Evolutionary conservation across 768 basidiomycete genomes (phyloP).

Genomic region (Phaffia australis): DNA sequence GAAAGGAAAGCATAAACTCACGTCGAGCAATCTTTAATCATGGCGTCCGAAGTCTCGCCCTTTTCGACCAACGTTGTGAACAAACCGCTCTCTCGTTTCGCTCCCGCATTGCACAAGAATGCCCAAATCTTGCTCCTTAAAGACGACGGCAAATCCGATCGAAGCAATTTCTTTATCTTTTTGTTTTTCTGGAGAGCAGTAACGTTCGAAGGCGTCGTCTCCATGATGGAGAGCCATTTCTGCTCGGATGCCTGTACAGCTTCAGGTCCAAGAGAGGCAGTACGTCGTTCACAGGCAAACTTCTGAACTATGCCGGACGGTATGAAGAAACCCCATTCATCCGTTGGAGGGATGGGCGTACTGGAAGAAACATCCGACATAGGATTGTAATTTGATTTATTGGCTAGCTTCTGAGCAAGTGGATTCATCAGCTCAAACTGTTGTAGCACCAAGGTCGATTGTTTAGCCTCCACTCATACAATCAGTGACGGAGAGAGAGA

Average conservation of each 20-base stretch:
- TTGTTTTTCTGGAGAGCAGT: conserved; percentile 18
- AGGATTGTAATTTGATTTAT: background rate
- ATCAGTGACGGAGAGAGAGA: background rate
- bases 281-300: no score
- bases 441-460: background rate
- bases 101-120: background rate
- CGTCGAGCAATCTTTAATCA: conserved; percentile 9
- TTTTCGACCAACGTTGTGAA: conserved; percentile 13
- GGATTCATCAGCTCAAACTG: conserved; percentile 20
- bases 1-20: background rate
- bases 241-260: no score
- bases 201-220: no score
- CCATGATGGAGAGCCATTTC: no score
- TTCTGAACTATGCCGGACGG: no score
- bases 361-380: no score
- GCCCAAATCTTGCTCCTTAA: conserved; percentile 20
- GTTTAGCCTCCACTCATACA: background rate
- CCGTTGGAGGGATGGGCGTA: no score
- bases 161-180: conserved; percentile 21
- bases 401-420: conserved; percentile 13
- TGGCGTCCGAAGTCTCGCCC: conserved; percentile 6
- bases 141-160: conserved; percentile 7
- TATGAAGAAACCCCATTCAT: no score
- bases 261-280: no score
- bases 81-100: background rate